Evolutionary conservation across 441 rosid genomes (phyloP).

Genomic region (Gossypium laxum): DNA sequence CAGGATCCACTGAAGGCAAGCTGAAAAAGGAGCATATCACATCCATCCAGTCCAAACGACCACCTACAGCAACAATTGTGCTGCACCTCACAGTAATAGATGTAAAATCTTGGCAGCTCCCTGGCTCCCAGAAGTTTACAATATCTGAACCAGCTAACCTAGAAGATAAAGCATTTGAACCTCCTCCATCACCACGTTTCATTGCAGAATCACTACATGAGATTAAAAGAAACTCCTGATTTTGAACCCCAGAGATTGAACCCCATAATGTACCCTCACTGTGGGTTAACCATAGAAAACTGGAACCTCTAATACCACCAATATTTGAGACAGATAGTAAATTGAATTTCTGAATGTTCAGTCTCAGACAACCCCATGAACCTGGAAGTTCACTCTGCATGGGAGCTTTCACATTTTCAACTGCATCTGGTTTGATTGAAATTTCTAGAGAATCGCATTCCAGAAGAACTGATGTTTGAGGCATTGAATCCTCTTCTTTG

Average conservation of each 20-base stretch:
- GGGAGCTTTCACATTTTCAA: constrained; percentile 38
- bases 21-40: constrained; percentile 62
- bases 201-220: constrained; percentile 73
- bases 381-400: constrained; percentile 87
- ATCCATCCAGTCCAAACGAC: constrained; percentile 91
- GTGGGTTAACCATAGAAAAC: constrained; percentile 74
- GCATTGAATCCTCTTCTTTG: constrained; percentile 23
- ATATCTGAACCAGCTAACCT: constrained; percentile 79
- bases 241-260: constrained; percentile 50
- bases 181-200: constrained; percentile 94
- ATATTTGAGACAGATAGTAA: constrained; percentile 64
- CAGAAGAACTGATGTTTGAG: constrained; percentile 57
- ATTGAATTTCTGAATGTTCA: constrained; percentile 50
- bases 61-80: constrained; percentile 80
- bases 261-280: constrained; percentile 78
- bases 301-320: constrained; percentile 54
- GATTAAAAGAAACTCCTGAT: constrained; percentile 58
- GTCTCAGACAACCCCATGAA: constrained; percentile 61
- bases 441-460: constrained; percentile 74
- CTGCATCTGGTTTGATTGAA: constrained; percentile 51
- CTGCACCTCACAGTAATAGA: constrained; percentile 62
- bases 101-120: constrained; percentile 33
- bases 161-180: constrained; percentile 82
- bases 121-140: constrained; percentile 62
- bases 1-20: constrained; percentile 34